Evolutionary conservation across 2,329 filamentous ascomycete species (phyloP), one percentile per base, ranked within the genome.

Genomic region (Phialemonium atrogriseum): DNA sequence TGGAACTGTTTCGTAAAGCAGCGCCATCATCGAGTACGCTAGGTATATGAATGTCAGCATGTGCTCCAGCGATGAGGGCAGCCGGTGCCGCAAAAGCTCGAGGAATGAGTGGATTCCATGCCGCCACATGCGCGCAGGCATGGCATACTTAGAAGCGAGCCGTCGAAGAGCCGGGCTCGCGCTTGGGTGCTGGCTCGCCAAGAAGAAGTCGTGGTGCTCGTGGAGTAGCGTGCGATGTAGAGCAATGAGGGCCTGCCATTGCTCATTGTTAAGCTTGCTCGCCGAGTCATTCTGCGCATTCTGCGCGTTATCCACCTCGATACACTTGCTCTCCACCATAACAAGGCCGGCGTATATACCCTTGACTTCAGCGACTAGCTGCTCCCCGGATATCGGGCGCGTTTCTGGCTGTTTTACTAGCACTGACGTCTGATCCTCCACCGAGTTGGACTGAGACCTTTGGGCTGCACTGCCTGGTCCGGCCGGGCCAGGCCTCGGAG

Each of bases 121-220:
- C 0, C 85, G 70, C 91, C 91, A 96, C 84, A 96, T 91, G 0
- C 89, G 66, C 0, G 84, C 86, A 0, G 89, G 88, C 85, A 96
- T 95, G 0, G 78, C 77, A 44, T 94, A 94, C 39, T 91, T 91
- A 0, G 71, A 70, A 0, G 87, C 80, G 0, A 95, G 55, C 0
- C 74, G 64, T 4, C 73, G 68, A 1, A 96, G 52, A 0, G 79
- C 74, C 0, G 68, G 66, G 15, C 70, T 83, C 0, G 86, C 84
- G 0, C 79, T 81, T 0, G 86, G 88, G 48, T 96, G 87, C 43
- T 95, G 87, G 0, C 77, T 84, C 0, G 88, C 88, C 1, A 94
- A 62, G 36, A 95, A 88, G 46, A 89, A 89, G 39, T 89, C 84
- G 36, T 88, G 81, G 35, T 89, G 82, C 38, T 94, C 85, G 40